These are phyloP conservation scores for Lepraria neglecta DNA, from an alignment of 495 filamentous ascomycete species.

Conservation along the genomic window DNA sequence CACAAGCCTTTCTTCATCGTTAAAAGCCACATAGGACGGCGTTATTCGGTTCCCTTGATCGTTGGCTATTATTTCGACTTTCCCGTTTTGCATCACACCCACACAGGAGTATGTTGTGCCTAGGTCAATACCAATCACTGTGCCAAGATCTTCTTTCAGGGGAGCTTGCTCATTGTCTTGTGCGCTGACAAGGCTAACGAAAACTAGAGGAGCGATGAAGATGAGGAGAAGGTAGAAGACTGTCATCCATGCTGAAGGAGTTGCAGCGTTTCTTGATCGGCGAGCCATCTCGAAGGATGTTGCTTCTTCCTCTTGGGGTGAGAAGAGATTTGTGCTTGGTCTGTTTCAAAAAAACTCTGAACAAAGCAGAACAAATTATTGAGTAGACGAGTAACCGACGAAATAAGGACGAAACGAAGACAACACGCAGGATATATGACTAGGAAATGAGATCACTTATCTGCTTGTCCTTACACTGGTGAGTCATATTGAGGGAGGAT, in stretches of 20 bases:
- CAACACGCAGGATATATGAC: too few relatives aligned
- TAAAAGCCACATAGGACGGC: slow-evolving; percentile 96
- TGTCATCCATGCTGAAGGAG: slow-evolving; percentile 60
- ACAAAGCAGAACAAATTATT: too few relatives aligned
- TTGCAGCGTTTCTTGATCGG: slow-evolving; percentile 35
- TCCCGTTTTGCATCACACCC: slow-evolving; percentile 97
- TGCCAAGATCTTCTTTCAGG: slow-evolving; percentile 64
- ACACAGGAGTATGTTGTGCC: slow-evolving; percentile 99
- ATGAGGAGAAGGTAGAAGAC: slow-evolving; percentile 78
- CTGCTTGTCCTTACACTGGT: too few relatives aligned
- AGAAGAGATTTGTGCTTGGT: too few relatives aligned
- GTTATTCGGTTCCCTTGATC: slow-evolving; percentile 99
- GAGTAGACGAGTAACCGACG: too few relatives aligned
- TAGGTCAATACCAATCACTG: slow-evolving; percentile 95
- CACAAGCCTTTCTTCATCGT: slow-evolving; percentile 90
- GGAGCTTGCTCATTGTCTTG: slow-evolving; percentile 55
- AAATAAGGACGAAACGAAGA: too few relatives aligned
- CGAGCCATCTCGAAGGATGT: slow-evolving; percentile 39
- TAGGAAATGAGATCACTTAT: too few relatives aligned
- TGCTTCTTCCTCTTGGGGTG: too few relatives aligned
- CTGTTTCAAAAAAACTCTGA: too few relatives aligned
- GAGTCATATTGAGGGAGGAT: too few relatives aligned
- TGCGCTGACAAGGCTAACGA: slow-evolving; percentile 68
- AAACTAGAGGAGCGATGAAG: slow-evolving; percentile 65
- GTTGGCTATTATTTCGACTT: slow-evolving; percentile 95